phyloP scores from a whole-genome alignment of 768 basidiomycete genomes.

The Tylopilus plumbeoviolaceoides region DNA sequence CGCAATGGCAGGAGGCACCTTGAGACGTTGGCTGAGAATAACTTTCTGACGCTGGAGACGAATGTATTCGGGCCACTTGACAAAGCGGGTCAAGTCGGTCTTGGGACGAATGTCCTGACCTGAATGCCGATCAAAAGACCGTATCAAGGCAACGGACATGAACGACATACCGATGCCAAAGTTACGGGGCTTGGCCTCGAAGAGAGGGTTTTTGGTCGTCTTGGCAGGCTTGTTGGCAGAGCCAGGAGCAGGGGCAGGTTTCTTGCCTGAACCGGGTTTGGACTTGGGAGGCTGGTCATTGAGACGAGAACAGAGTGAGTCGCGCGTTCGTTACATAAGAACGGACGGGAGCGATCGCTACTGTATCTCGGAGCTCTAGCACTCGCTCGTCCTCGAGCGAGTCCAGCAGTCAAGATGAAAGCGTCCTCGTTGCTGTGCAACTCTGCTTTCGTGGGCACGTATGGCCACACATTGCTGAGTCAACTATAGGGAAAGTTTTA shows the following conservation, averaged over 20 bases:
- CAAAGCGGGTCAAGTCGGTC: conserved; percentile 91
- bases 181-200: conserved; percentile 86
- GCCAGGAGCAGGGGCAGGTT: conserved; percentile 80
- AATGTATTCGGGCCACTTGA: conserved; percentile 99
- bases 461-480: conserved; percentile 19
- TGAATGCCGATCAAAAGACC: conserved; percentile 26
- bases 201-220: conserved; percentile 90
- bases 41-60: conserved; percentile 98
- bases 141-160: not conserved
- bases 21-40: conserved; percentile 94
- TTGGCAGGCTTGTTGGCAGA: conserved; percentile 74
- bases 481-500: conserved; percentile 12
- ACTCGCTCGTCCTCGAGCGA: conserved; percentile 30
- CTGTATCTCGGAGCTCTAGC: conserved; percentile 53
- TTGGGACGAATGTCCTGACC: conserved; percentile 92
- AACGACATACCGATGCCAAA: conserved; percentile 84
- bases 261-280: conserved; percentile 71
- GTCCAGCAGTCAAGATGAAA: conserved; percentile 38
- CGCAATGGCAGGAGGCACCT: conserved; percentile 96
- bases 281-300: conserved; percentile 85
- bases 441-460: conserved; percentile 35
- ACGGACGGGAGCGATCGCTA: conserved; percentile 25
- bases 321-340: conserved; percentile 20
- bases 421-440: conserved; percentile 37
- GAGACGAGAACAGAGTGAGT: conserved; percentile 64